A percentile compares a stretch with the other conserved stretches of the same genome.
Conservation (phyloP, 352 stramenopile genomes). For the Phytophthora brassicae region DNA sequence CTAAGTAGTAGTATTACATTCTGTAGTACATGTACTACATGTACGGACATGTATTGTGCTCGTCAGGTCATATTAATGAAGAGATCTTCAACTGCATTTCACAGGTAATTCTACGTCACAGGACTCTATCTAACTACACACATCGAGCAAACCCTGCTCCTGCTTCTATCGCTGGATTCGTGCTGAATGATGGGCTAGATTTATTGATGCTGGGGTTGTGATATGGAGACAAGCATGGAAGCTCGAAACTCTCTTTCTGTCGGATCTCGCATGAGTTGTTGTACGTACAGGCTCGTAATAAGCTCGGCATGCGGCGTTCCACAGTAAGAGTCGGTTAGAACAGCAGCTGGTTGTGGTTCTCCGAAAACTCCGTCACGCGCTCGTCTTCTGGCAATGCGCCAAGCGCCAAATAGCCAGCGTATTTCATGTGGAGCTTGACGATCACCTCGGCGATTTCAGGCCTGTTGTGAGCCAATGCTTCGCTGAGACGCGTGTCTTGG, state of each 20-base stretch:
- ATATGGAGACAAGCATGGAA: conserved; percentile 31
- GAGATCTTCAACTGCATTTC: conserved; percentile 22
- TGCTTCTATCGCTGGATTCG: conserved; percentile 33
- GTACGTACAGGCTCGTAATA: conserved; percentile 24
- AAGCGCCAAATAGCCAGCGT: conserved; percentile 60
- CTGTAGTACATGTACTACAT: background rate
- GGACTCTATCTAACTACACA: conserved; percentile 15
- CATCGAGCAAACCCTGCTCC: conserved; percentile 13
- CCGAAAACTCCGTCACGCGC: conserved; percentile 46
- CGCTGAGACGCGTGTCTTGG: conserved; percentile 63
- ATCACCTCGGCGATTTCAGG: conserved; percentile 74
- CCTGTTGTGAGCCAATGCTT: conserved; percentile 59
- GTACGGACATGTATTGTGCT: background rate
- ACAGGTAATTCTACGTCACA: conserved; percentile 13
- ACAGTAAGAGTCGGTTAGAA: conserved; percentile 26
- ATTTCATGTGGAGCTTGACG: conserved; percentile 80
- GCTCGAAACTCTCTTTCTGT: conserved; percentile 17
- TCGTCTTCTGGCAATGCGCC: conserved; percentile 62
- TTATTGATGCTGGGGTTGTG: conserved; percentile 19
- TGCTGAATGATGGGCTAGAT: conserved; percentile 26
- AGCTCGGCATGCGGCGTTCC: conserved; percentile 7
- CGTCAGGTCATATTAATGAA: background rate
- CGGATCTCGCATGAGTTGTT: conserved; percentile 24
- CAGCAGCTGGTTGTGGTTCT: conserved; percentile 38
- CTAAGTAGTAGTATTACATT: no score